A percentile compares a stretch with the other conserved stretches of the same genome.
Evolutionary conservation across 208 protist genomes (phyloP).

Genomic region (Kentomonas sorsogonicus): DNA sequence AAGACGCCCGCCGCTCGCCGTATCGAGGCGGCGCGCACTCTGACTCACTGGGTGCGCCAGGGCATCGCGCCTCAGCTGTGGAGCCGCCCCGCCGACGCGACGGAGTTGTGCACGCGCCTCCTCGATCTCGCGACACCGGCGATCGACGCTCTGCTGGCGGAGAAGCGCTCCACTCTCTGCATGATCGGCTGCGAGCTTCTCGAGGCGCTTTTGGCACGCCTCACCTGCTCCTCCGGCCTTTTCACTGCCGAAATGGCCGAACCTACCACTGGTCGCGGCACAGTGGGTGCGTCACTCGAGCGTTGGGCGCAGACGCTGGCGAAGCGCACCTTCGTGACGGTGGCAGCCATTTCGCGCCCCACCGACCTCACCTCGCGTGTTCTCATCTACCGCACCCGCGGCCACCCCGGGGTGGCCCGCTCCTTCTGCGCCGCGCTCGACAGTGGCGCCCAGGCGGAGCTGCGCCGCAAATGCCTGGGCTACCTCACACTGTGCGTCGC

Average conservation of each 20-base stretch:
- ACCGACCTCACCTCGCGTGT: conserved; percentile 60
- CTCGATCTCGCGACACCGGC: too few species aligned
- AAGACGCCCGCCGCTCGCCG: conserved; percentile 24
- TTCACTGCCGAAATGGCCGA: conserved; percentile 27
- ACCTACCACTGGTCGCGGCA: conserved; percentile 9
- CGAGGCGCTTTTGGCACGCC: conserved; percentile 29
- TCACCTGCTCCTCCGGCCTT: conserved; percentile 23
- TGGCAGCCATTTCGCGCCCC: conserved; percentile 64
- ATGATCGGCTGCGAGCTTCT: conserved; percentile 59
- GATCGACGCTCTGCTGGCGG: conserved; percentile 36
- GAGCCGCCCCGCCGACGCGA: conserved; percentile 14
- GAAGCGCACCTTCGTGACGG: conserved; percentile 74
- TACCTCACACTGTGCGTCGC: conserved; percentile 70
- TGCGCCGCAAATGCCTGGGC: conserved; percentile 69
- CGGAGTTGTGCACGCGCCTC: conserved; percentile 19
- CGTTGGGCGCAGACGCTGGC: conserved; percentile 50
- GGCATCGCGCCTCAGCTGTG: too few species aligned
- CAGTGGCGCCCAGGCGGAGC: conserved; percentile 62
- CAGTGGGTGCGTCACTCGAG: conserved; percentile 20
- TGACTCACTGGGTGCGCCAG: conserved; percentile 47
- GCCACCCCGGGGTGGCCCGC: conserved; percentile 32
- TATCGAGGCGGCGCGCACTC: conserved; percentile 39
- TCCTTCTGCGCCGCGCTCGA: conserved; percentile 40
- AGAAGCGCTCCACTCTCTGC: conserved; percentile 80
- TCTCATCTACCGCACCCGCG: conserved; percentile 51